Conservation (phyloP, 2,329 filamentous ascomycete species). For the Furcasterigmium furcatum region DNA sequence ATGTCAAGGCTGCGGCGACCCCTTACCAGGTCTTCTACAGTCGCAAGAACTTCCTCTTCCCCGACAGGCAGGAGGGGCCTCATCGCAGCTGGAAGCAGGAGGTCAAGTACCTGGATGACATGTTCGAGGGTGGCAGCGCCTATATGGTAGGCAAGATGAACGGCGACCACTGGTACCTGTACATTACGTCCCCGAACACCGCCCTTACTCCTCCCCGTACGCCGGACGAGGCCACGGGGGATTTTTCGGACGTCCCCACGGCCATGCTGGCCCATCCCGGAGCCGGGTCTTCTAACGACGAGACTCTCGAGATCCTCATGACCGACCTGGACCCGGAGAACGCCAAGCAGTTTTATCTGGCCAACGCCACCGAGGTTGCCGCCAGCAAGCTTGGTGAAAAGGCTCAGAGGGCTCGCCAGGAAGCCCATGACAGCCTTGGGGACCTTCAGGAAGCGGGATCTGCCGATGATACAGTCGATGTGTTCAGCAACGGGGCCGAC, state of each 20-base stretch:
- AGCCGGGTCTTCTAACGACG: slow-evolving; percentile 56
- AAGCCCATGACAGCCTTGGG: slow-evolving; percentile 56
- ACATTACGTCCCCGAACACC: slow-evolving; percentile 84
- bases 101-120: slow-evolving; percentile 86
- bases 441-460: slow-evolving; percentile 48
- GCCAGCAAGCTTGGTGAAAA: slow-evolving; percentile 72
- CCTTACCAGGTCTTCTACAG: slow-evolving; percentile 98
- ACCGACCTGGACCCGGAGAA: slow-evolving; percentile 67
- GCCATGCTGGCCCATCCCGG: slow-evolving; percentile 30
- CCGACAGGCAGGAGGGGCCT: slow-evolving; percentile 88
- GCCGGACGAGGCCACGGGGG: slow-evolving; percentile 44
- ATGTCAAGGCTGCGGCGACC: slow-evolving; percentile 73
- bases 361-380: slow-evolving; percentile 82
- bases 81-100: slow-evolving; percentile 98
- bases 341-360: slow-evolving; percentile 68
- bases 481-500: slow-evolving; percentile 68
- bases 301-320: slow-evolving; percentile 75
- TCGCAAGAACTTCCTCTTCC: slow-evolving; percentile 96
- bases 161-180: slow-evolving; percentile 98
- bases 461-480: slow-evolving; percentile 67
- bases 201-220: slow-evolving; percentile 79
- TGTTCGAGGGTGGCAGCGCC: slow-evolving; percentile 88
- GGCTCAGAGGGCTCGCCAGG: slow-evolving; percentile 59
- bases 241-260: slow-evolving; percentile 52
- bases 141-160: slow-evolving; percentile 99